Evolutionary conservation across 768 basidiomycete species (phyloP), one percentile per base, ranked within the genome.

Genomic region (Pleurotus salmoneostramineus): DNA sequence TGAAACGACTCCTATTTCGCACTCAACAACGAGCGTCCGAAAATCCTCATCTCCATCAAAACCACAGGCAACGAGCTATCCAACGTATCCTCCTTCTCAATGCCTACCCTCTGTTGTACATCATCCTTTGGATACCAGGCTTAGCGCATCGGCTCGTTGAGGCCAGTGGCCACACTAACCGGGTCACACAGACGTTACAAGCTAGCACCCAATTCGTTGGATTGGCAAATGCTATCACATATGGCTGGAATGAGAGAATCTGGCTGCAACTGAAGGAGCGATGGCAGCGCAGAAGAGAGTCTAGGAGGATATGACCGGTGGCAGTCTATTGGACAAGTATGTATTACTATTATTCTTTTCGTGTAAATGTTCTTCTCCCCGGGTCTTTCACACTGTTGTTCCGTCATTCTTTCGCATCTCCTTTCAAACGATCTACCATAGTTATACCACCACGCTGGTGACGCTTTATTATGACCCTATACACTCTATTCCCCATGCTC

Each of bases 241-340:
- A 49, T 49, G 48, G 48, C 8, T 49, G 48, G 48, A 49, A 49
- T 32, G 48, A 49, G 48, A 49, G 48, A 31, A 34, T 49, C 17
- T 21, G 48, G 48, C 27, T 12, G 27, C 48, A 49, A 32, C 33
- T 49, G 27, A 49, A 49, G 48, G 48, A 49, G 33, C 6, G 5
- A 32, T 49, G 48, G 48, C 21, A 10, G 15, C 8, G 27, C 10
- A 21, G 48, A 32, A 49, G 21, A 34, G 27, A 11, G 48, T 17
- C 10, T 27, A 27, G 48, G 10, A 7, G 15, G 44, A 10, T 11
- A 45, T 45, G n/a, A 6, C 8, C 10, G n/a, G 37, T 10, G n/a
- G 37, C 37, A 10, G 37, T n/a, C 10, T 40, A 10, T 40, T 40
- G 8, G 37, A 27, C 21, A 27, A 27, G 21, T 27, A 27, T 27